Base-by-base conservation (phyloP, 768 basidiomycete species). In the Xerocomellus chrysenteron region DNA sequence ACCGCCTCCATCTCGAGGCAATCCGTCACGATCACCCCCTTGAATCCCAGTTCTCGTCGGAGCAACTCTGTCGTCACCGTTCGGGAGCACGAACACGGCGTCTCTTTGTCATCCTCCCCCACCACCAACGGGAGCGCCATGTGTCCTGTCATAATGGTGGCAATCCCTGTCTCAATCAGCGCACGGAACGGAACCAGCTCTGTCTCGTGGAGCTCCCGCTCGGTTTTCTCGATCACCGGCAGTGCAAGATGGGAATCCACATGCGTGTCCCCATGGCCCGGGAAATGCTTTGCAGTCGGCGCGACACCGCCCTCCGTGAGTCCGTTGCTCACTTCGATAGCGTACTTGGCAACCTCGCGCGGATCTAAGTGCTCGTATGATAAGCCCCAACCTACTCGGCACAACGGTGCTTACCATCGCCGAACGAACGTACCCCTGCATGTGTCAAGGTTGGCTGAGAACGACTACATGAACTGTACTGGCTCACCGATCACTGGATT, bases 1-100 rank as follows among this genome's bases (percentile, higher is more conserved):
- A 89, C 80, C 12, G 88, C 87, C 47, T 84, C 84, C 88, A 90
- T 89, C 71, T 89, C 87, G 24, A 90, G 71, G 63, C 88, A 89
- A 65, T 89, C 88, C 1, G 88, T 88, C 30, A 88, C 86, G 21
- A 87, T 68, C 37, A 89, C 79, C 0, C 86, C 86, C 4, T 73
- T 47, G 67, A 79, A 90, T 1, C 74, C 73, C 63, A 89, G 58
- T 41, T 80, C 74, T 2, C 71, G 67, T 43, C 84, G 77, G 42
- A 88, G 70, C 13, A 88, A 65, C 14, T 70, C 79, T 0, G 75
- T 82, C 28, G 82, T 84, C 26, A 87, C 77, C 41, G 62, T 62
- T 2, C 71, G 67, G 1, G 85, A 85, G 24, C 88, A 75, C 7
- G 88, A 89, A 32, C 78, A 78, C 5, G 88, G 87, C 5, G 74